phyloP scores from a whole-genome alignment of 2,329 filamentous ascomycete species.

The Aspergillus udagawae region DNA sequence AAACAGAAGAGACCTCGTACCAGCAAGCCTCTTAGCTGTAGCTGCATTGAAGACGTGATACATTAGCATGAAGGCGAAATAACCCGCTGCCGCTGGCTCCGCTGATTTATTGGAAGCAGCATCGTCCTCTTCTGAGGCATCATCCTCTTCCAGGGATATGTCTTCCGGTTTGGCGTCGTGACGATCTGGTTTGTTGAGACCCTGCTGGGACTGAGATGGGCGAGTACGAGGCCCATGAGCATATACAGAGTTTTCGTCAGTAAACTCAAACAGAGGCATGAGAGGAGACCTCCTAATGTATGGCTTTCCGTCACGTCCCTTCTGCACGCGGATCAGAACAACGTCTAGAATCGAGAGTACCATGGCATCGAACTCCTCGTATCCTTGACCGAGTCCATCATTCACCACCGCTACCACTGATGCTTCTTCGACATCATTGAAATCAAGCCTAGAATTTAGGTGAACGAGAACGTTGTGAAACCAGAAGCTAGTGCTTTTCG shows the following conservation, averaged over 20 bases:
- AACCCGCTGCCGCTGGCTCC: neutral
- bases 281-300: slow-evolving; percentile 9
- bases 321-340: slow-evolving; percentile 11
- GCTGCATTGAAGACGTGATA: slow-evolving; percentile 12
- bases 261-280: slow-evolving; percentile 11
- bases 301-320: neutral
- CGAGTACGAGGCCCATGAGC: slow-evolving; percentile 6
- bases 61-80: slow-evolving; percentile 1
- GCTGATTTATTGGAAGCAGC: neutral
- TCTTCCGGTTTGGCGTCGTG: neutral
- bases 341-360: slow-evolving; percentile 16
- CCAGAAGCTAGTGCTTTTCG: slow-evolving; percentile 12
- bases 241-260: slow-evolving; percentile 6
- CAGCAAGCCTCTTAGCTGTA: slow-evolving; percentile 1
- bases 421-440: slow-evolving; percentile 13
- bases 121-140: neutral
- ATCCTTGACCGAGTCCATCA: slow-evolving; percentile 9
- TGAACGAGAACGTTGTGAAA: slow-evolving; percentile 11
- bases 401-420: slow-evolving; percentile 11
- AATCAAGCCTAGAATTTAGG: slow-evolving; percentile 10
- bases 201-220: neutral
- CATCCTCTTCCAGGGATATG: neutral
- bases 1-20: slow-evolving; percentile 5
- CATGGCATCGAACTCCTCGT: slow-evolving; percentile 11
- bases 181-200: neutral